phyloP scores from a whole-genome alignment of 2,329 filamentous ascomycete species.

The Xylaria sp. region DNA sequence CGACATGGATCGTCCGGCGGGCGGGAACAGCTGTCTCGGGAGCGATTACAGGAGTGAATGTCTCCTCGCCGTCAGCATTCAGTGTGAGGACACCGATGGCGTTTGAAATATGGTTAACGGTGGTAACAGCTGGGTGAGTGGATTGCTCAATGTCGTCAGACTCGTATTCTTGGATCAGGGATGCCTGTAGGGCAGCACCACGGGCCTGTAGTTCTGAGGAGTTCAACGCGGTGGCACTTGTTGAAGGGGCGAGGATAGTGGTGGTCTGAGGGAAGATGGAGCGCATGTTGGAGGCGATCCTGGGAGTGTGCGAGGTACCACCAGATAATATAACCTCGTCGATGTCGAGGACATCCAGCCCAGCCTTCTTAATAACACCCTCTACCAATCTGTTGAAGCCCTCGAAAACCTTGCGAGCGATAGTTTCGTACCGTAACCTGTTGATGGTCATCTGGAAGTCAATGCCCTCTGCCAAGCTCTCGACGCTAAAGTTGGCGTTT shows the following conservation, averaged over 20 bases:
- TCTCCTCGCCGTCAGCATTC: slow-evolving; percentile 67
- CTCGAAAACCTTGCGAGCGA: slow-evolving; percentile 86
- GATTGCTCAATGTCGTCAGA: slow-evolving; percentile 93
- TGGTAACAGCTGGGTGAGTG: slow-evolving; percentile 93
- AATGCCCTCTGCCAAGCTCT: slow-evolving; percentile 87
- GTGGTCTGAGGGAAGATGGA: slow-evolving; percentile 85
- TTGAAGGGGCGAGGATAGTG: slow-evolving; percentile 83
- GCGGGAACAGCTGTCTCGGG: slow-evolving; percentile 91
- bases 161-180: slow-evolving; percentile 93
- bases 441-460: slow-evolving; percentile 95
- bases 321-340: slow-evolving; percentile 95
- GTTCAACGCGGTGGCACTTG: slow-evolving; percentile 82
- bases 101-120: slow-evolving; percentile 88
- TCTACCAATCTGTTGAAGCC: slow-evolving; percentile 89
- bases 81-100: slow-evolving; percentile 84
- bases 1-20: slow-evolving; percentile 82
- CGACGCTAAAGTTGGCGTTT: slow-evolving; percentile 91
- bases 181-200: slow-evolving; percentile 95
- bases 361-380: slow-evolving; percentile 89
- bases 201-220: slow-evolving; percentile 89
- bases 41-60: slow-evolving; percentile 83
- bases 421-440: slow-evolving; percentile 89
- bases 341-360: slow-evolving; percentile 89
- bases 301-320: slow-evolving; percentile 91
- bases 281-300: slow-evolving; percentile 84